Evolutionary conservation across 2,329 filamentous ascomycete species (phyloP).

Genomic region (Albophoma yamanashiensis): DNA sequence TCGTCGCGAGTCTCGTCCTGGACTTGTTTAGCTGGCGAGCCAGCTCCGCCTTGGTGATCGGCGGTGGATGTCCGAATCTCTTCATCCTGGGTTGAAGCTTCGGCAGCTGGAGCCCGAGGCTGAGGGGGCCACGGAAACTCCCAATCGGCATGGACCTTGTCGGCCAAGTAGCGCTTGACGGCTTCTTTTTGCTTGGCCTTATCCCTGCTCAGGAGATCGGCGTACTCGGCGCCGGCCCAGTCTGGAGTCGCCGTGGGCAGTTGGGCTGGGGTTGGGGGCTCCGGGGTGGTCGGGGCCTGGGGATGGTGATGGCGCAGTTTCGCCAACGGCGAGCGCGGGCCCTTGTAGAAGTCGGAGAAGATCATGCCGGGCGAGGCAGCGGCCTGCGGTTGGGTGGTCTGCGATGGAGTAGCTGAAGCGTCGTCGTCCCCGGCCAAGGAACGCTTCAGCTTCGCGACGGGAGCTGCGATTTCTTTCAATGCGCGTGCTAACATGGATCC

Average conservation of each 20-base stretch:
- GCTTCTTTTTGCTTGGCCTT: conserved; percentile 54
- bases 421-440: background rate
- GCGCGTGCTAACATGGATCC: background rate
- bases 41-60: background rate
- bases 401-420: background rate
- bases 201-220: conserved; percentile 51
- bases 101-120: background rate
- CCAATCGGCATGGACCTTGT: conserved; percentile 50
- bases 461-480: background rate
- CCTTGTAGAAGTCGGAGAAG: conserved; percentile 50
- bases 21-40: conserved; percentile 2
- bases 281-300: conserved; percentile 15
- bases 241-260: conserved; percentile 17
- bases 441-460: background rate
- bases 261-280: conserved; percentile 15
- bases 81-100: background rate
- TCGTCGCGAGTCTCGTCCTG: conserved; percentile 24
- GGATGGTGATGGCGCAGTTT: conserved; percentile 34
- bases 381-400: background rate
- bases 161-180: conserved; percentile 42
- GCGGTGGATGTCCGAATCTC: background rate
- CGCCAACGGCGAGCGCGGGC: conserved; percentile 39
- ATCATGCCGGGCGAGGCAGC: conserved; percentile 29
- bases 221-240: conserved; percentile 40
- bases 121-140: conserved; percentile 43